These are phyloP conservation scores for Keithomyces neogunnii DNA, from an alignment of 2,329 filamentous ascomycete species.

Conservation along the genomic window DNA sequence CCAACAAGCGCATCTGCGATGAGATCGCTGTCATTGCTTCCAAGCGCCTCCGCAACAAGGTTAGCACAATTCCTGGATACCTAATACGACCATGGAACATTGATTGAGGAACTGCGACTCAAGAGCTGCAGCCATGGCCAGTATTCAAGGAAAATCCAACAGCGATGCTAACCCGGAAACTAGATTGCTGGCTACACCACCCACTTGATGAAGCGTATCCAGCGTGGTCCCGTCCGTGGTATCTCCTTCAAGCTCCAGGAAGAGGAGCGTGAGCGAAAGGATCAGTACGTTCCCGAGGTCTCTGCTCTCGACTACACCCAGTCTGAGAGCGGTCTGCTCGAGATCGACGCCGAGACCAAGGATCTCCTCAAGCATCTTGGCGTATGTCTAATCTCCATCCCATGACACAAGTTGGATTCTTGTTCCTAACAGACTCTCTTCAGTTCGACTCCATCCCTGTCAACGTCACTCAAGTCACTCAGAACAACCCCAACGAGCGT, in stretches of 20 bases:
- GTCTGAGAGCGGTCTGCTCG: constrained; percentile 87
- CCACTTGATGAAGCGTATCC: constrained; percentile 99
- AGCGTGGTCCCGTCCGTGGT: constrained; percentile 96
- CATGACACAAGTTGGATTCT: background rate
- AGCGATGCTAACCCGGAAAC: constrained; percentile 3
- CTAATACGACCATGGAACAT: constrained; percentile 21
- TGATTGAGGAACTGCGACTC: background rate
- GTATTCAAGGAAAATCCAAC: background rate
- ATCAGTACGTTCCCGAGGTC: constrained; percentile 99
- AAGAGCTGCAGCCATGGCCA: background rate
- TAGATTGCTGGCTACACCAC: constrained; percentile 98
- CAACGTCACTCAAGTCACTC: constrained; percentile 85
- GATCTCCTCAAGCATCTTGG: constrained; percentile 97
- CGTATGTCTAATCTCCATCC: constrained; percentile 54
- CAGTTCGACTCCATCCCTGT: constrained; percentile 97
- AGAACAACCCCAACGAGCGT: constrained; percentile 80
- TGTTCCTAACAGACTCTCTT: constrained; percentile 18
- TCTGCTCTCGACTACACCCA: constrained; percentile 97
- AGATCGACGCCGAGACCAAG: constrained; percentile 97
- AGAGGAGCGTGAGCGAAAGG: constrained; percentile 99
- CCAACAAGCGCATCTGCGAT: constrained; percentile 99
- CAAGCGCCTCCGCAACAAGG: constrained; percentile 99
- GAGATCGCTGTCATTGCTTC: constrained; percentile 99
- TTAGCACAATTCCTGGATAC: constrained; percentile 28
- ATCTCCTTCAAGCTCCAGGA: constrained; percentile 99